Evolutionary conservation across 495 filamentous ascomycete species (phyloP).

Genomic region (Xylaria scruposa): DNA sequence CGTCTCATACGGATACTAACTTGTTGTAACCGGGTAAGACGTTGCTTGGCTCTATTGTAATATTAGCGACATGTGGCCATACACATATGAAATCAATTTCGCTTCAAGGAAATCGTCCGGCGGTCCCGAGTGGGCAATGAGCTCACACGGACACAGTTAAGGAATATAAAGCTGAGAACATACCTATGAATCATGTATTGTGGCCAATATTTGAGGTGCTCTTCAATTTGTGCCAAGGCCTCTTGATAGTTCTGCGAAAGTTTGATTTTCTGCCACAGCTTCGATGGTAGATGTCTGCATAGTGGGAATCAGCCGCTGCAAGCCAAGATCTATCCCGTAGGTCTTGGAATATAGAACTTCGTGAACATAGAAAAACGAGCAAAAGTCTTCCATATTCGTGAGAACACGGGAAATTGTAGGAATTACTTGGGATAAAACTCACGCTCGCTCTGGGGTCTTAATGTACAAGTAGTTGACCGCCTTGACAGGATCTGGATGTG

Average conservation of each 20-base stretch:
- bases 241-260: constrained; percentile 88
- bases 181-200: constrained; percentile 93
- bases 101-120: background rate
- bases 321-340: background rate
- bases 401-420: background rate
- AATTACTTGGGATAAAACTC: background rate
- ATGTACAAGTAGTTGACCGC: constrained; percentile 94
- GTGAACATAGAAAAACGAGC: background rate
- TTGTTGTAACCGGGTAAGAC: constrained; percentile 91
- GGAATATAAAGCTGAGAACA: background rate
- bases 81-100: background rate
- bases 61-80: background rate
- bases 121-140: background rate
- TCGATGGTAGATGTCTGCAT: constrained; percentile 79
- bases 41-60: constrained; percentile 72
- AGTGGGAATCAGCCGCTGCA: constrained; percentile 10
- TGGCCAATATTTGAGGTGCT: constrained; percentile 91
- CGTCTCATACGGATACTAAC: constrained; percentile 85
- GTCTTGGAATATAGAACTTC: background rate
- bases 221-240: constrained; percentile 87
- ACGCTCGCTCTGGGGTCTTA: constrained; percentile 70
- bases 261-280: constrained; percentile 94
- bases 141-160: background rate
- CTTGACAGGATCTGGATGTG: constrained; percentile 69
- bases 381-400: background rate